phyloP scores from a whole-genome alignment of 2,329 filamentous ascomycete species.

The Hawksworthiomyces lignivorus region DNA sequence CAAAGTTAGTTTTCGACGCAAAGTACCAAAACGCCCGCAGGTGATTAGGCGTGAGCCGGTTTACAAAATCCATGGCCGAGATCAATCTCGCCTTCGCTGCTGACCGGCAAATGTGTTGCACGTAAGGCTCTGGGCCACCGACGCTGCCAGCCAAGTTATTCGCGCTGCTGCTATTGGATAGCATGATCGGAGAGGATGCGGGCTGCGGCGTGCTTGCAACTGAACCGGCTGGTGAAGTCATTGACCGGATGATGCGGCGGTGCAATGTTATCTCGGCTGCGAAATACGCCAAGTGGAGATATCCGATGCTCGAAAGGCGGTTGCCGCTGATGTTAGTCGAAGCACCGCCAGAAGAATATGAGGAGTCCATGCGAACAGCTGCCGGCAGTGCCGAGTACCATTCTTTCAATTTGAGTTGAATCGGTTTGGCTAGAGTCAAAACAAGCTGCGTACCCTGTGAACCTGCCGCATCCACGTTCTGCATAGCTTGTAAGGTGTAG shows the following conservation, averaged over 20 bases:
- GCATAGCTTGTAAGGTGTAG: slow-evolving; percentile 71
- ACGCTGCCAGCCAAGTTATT: slow-evolving; percentile 1
- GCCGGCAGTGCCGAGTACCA: slow-evolving; percentile 68
- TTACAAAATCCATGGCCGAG: slow-evolving; percentile 95
- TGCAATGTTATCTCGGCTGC: slow-evolving; percentile 91
- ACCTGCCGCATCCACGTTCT: slow-evolving; percentile 58
- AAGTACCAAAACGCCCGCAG: slow-evolving; percentile 92
- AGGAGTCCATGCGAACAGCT: slow-evolving; percentile 58
- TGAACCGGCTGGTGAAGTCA: slow-evolving; percentile 42
- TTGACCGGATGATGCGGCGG: slow-evolving; percentile 78
- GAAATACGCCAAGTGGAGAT: slow-evolving; percentile 86
- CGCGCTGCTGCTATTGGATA: slow-evolving; percentile 17
- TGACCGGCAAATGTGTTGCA: slow-evolving; percentile 85
- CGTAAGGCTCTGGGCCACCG: slow-evolving; percentile 61
- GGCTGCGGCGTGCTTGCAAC: slow-evolving; percentile 21
- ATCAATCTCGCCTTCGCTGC: slow-evolving; percentile 92
- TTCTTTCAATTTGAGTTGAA: slow-evolving; percentile 74
- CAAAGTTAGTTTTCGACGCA: slow-evolving; percentile 82
- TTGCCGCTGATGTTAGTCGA: slow-evolving; percentile 31
- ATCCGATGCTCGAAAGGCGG: slow-evolving; percentile 57
- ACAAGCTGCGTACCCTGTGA: slow-evolving; percentile 65
- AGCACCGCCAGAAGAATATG: slow-evolving; percentile 29
- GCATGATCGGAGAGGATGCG: slow-evolving; percentile 10
- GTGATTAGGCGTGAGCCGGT: slow-evolving; percentile 78
- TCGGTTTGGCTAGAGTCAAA: slow-evolving; percentile 68